Conservation (phyloP, 2,329 filamentous ascomycete species). For the Calonectria multiphialidica region DNA sequence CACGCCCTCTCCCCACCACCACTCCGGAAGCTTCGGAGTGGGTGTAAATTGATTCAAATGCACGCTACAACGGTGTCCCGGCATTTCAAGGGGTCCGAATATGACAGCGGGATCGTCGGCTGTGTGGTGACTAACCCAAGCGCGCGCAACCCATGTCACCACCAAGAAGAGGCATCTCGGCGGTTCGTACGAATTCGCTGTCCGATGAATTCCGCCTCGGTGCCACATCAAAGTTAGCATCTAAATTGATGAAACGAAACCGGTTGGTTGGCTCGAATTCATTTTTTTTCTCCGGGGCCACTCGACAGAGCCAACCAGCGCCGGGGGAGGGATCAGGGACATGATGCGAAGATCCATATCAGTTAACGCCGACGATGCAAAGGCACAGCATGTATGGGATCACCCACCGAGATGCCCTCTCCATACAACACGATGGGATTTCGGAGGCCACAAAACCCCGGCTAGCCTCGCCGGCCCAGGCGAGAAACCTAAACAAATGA, state of each 20-base stretch:
- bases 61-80: not conserved
- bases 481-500: not conserved
- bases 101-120: slow-evolving; percentile 9
- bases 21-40: slow-evolving; percentile 23
- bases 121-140: not conserved
- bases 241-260: not conserved
- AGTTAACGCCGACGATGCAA: not conserved
- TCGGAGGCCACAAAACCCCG: not conserved
- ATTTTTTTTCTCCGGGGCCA: not conserved
- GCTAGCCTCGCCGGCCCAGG: slow-evolving; percentile 12
- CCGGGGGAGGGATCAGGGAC: not conserved
- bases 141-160: not conserved
- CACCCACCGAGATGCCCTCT: not conserved
- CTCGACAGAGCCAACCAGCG: not conserved
- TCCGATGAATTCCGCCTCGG: not conserved
- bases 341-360: not conserved
- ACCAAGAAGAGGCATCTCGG: not conserved
- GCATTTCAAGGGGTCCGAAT: not conserved
- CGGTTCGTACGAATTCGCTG: not conserved
- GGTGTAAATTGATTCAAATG: not conserved
- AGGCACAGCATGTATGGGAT: not conserved
- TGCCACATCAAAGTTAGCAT: not conserved
- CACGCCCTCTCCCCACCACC: slow-evolving; percentile 8
- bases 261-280: not conserved
- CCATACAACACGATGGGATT: not conserved